Evolutionary conservation across 2,329 filamentous ascomycete genomes (phyloP).

Genomic region (Aphanocladium album): DNA sequence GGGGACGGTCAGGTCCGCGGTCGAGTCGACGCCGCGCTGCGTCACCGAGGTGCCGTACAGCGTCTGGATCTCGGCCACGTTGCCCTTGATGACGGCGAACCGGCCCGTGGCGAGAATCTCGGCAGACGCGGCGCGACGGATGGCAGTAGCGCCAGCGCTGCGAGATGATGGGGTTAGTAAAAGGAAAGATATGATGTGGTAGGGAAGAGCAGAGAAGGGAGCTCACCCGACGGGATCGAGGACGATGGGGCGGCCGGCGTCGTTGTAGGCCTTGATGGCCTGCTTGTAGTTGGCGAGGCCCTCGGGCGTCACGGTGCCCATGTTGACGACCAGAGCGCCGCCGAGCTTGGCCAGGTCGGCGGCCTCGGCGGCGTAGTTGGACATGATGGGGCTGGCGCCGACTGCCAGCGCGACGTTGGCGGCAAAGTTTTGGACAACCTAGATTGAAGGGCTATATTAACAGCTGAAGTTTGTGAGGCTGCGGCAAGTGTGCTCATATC

Average conservation of each 20-base stretch:
- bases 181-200: not conserved
- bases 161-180: not conserved
- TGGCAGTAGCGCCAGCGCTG: constrained; percentile 70
- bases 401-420: constrained; percentile 83
- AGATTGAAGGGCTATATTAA: too few species aligned
- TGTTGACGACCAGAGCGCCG: constrained; percentile 83
- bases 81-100: constrained; percentile 88
- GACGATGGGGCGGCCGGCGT: constrained; percentile 66
- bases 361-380: constrained; percentile 79
- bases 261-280: constrained; percentile 78
- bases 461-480: too few species aligned
- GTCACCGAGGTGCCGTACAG: constrained; percentile 51
- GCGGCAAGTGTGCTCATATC: too few species aligned
- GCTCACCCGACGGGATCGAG: constrained; percentile 81
- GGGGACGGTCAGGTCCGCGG: constrained; percentile 48
- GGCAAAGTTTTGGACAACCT: constrained; percentile 85
- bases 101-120: constrained; percentile 68
- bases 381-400: constrained; percentile 91
- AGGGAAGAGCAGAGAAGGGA: not conserved
- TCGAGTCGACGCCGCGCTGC: constrained; percentile 83
- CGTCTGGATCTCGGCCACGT: constrained; percentile 79
- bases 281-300: constrained; percentile 65
- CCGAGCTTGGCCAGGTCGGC: constrained; percentile 70
- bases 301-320: constrained; percentile 83
- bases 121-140: constrained; percentile 67